Conservation (phyloP, 352 stramenopile species). For the Globisporangium echinulatum region DNA sequence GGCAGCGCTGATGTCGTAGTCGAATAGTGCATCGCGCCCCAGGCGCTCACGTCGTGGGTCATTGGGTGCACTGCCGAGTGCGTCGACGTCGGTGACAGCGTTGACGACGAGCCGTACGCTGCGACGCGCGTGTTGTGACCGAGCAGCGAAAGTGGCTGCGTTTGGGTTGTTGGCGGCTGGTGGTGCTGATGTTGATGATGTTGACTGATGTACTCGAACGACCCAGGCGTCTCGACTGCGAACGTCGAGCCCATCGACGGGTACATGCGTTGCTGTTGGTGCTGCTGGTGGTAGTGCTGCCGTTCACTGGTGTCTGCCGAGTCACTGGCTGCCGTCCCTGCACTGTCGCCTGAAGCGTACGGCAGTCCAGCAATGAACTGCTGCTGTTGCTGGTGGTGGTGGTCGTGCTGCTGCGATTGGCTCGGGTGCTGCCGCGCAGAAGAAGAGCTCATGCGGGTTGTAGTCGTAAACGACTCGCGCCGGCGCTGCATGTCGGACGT, state of each 20-base stretch:
- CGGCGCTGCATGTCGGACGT: conserved; percentile 8
- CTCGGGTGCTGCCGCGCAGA: too few species aligned
- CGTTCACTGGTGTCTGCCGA: neutral
- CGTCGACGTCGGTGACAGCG: neutral
- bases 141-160: neutral
- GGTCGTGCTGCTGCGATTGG: too few species aligned
- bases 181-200: neutral
- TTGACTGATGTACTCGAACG: neutral
- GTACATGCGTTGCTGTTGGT: conserved; percentile 1
- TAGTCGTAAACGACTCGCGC: neutral
- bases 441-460: neutral
- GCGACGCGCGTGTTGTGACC: neutral
- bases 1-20: too few species aligned
- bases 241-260: neutral
- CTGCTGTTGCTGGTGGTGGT: too few species aligned
- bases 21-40: neutral
- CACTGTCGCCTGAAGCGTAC: neutral
- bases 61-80: neutral
- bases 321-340: neutral
- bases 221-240: neutral
- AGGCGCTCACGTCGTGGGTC: neutral
- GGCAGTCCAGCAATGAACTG: neutral
- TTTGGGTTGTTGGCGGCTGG: neutral
- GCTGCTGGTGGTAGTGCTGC: neutral
- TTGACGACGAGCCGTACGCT: neutral